Percentiles rank a stretch among this genome's conserved stretches.
Evolutionary conservation across 1,284 basidiomycete genomes (phyloP).

Genomic region (Cutaneotrichosporon sp.): DNA sequence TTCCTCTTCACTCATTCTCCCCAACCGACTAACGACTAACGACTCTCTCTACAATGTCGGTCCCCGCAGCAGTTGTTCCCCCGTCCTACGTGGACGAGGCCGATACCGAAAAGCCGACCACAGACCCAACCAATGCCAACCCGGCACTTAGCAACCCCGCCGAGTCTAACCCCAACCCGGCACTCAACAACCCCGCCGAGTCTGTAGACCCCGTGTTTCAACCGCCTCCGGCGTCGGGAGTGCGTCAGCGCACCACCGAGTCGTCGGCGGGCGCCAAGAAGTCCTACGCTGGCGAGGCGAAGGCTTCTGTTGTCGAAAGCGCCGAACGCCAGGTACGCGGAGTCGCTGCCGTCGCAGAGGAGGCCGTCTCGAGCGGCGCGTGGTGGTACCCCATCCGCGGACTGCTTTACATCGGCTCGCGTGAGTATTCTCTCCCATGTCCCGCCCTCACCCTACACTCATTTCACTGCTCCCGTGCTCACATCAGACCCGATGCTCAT

Average conservation of each 20-base stretch:
- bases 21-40: too few relatives aligned
- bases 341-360: slow-evolving; percentile 31
- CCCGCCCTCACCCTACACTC: too few relatives aligned
- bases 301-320: neutral
- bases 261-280: neutral
- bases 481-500: slow-evolving; percentile 47
- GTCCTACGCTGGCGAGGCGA: neutral
- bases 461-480: neutral
- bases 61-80: too few relatives aligned
- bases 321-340: slow-evolving; percentile 30
- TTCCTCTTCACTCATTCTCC: neutral
- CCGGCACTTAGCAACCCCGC: too few relatives aligned
- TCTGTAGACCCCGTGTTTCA: too few relatives aligned
- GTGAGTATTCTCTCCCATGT: slow-evolving; percentile 20
- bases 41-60: too few relatives aligned
- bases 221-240: too few relatives aligned
- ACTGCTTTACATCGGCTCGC: slow-evolving; percentile 44
- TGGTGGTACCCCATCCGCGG: slow-evolving; percentile 51
- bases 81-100: too few relatives aligned
- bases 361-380: slow-evolving; percentile 47
- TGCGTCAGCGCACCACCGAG: slow-evolving; percentile 1
- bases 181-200: too few relatives aligned
- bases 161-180: too few relatives aligned
- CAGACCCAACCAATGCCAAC: too few relatives aligned
- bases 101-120: too few relatives aligned